Conservation (phyloP, 192 early-diverging fungal genomes). For the Coemansia asiatica region DNA sequence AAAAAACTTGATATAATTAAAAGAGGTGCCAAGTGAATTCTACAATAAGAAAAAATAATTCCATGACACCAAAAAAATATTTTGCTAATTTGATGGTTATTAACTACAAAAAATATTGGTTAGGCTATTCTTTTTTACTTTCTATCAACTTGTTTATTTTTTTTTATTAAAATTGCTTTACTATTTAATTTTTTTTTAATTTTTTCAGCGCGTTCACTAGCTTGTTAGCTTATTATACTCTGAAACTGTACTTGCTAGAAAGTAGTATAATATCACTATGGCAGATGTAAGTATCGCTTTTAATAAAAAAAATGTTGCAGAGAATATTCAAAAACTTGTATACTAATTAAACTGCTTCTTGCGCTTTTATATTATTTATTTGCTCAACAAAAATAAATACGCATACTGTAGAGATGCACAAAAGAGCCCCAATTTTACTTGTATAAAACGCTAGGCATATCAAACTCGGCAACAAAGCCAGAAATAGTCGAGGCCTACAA, state of each 20-base stretch:
- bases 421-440: slow-evolving; percentile 17
- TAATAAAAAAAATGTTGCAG: neutral
- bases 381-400: too few relatives aligned
- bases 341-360: too few relatives aligned
- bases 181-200: too few relatives aligned
- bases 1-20: neutral
- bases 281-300: neutral
- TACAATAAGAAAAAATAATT: neutral
- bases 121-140: too few relatives aligned
- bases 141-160: too few relatives aligned
- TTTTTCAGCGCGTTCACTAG: neutral
- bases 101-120: neutral
- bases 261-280: neutral
- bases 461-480: slow-evolving; percentile 18
- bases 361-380: too few relatives aligned
- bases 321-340: neutral
- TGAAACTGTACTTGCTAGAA: neutral
- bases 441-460: slow-evolving; percentile 24
- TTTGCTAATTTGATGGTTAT: neutral
- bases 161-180: too few relatives aligned
- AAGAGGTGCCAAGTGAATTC: neutral
- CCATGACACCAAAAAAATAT: neutral
- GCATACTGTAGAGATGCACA: neutral
- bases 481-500: slow-evolving; percentile 31
- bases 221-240: neutral